Conservation (phyloP, 192 early-diverging fungal genomes). For the Gryganskiella cystojenkinii region DNA sequence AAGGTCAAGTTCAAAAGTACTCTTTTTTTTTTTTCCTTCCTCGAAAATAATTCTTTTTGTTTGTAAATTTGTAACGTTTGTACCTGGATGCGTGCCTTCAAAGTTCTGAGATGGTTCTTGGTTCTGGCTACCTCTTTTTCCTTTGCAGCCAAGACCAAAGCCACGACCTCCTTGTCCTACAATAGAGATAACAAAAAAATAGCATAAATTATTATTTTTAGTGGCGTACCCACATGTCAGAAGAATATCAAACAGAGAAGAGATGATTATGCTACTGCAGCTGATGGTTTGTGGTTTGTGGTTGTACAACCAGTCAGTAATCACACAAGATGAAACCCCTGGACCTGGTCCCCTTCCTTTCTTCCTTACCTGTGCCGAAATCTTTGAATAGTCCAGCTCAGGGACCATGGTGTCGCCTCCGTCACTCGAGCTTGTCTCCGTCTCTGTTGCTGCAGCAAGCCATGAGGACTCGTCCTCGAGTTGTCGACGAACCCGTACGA, state of each 20-base stretch:
- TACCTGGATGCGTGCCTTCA: conserved; percentile 34
- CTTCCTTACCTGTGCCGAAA: conserved; percentile 22
- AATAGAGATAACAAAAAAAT: not conserved
- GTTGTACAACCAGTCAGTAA: too few relatives aligned
- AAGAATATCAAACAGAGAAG: too few relatives aligned
- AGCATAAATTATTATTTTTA: too few relatives aligned
- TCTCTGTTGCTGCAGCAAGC: not conserved
- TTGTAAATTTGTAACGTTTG: not conserved
- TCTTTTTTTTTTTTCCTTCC: not conserved
- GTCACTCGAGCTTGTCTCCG: conserved; percentile 30
- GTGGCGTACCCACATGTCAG: too few relatives aligned
- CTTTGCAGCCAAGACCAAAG: conserved; percentile 11
- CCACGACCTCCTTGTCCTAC: conserved; percentile 31
- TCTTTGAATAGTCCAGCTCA: conserved; percentile 28
- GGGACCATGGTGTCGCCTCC: conserved; percentile 40
- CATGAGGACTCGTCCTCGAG: not conserved
- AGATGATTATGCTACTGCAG: too few relatives aligned
- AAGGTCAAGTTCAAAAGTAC: not conserved
- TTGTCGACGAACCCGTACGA: conserved; percentile 15
- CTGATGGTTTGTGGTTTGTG: too few relatives aligned
- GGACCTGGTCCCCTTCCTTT: not conserved
- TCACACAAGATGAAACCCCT: not conserved
- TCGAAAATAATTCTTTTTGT: too few relatives aligned
- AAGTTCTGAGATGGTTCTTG: conserved; percentile 27
- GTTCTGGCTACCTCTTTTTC: conserved; percentile 31